Evolutionary conservation across 306 rosid genomes (phyloP).

Genomic region (Elaeagnus macrophylla): DNA sequence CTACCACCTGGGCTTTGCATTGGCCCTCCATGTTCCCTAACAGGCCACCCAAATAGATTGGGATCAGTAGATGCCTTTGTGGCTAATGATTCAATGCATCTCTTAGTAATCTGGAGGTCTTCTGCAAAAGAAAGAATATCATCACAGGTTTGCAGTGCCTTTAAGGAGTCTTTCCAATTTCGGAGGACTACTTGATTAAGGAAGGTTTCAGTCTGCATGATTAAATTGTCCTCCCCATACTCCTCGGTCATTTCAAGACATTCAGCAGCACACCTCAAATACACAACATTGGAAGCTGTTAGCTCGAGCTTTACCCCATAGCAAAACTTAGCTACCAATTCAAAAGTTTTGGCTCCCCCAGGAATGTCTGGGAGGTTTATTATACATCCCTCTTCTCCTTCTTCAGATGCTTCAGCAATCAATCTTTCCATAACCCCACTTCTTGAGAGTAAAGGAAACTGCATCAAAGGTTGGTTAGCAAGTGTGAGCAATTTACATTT

Average conservation of each 20-base stretch:
- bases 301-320: conserved; percentile 95
- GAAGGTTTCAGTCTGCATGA: conserved; percentile 61
- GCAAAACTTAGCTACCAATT: conserved; percentile 89
- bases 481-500: conserved; percentile 4
- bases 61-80: conserved; percentile 85
- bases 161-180: conserved; percentile 88
- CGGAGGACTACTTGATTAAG: conserved; percentile 71
- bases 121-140: conserved; percentile 53
- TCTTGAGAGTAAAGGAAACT: conserved; percentile 99
- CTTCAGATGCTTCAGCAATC: conserved; percentile 73
- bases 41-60: conserved; percentile 92
- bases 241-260: conserved; percentile 91
- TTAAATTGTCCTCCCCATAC: conserved; percentile 77
- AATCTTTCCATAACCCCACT: conserved; percentile 79
- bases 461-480: conserved; percentile 29
- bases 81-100: conserved; percentile 89
- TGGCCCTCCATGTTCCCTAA: conserved; percentile 86
- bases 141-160: conserved; percentile 76
- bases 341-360: conserved; percentile 87
- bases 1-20: conserved; percentile 99
- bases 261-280: conserved; percentile 88
- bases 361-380: conserved; percentile 63
- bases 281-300: conserved; percentile 80
- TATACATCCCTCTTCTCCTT: conserved; percentile 51
- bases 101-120: conserved; percentile 62